phyloP scores from a whole-genome alignment of 164 flowering plant genomes.

The Sextonia rubra region DNA sequence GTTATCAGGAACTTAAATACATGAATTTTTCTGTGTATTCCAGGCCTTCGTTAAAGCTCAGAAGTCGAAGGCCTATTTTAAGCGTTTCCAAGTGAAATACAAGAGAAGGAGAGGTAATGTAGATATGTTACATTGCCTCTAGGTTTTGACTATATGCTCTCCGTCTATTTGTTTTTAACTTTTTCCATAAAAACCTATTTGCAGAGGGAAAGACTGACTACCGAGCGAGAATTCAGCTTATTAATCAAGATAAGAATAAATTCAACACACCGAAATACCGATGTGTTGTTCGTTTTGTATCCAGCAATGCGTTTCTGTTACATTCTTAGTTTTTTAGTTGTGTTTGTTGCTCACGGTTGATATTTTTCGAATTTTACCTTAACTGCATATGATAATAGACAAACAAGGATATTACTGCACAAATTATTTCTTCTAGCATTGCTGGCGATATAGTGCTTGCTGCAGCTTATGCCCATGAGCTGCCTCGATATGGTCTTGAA shows the following conservation, averaged over 20 bases:
- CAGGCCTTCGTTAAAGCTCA: slow-evolving; percentile 52
- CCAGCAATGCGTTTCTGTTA: slow-evolving; percentile 16
- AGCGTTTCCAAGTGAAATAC: slow-evolving; percentile 48
- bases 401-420: slow-evolving; percentile 79
- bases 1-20: no score
- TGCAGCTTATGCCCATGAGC: slow-evolving; percentile 77
- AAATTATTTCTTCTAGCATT: slow-evolving; percentile 71
- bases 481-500: slow-evolving; percentile 81
- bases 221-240: slow-evolving; percentile 74
- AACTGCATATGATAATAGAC: slow-evolving; percentile 37
- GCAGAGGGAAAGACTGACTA: slow-evolving; percentile 92
- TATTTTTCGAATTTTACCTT: slow-evolving; percentile 18
- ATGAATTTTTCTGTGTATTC: background rate
- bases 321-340: background rate
- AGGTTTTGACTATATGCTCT: background rate
- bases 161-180: background rate
- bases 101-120: slow-evolving; percentile 49
- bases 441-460: slow-evolving; percentile 82
- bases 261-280: slow-evolving; percentile 91
- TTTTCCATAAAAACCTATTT: background rate
- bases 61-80: slow-evolving; percentile 42
- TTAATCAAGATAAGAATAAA: slow-evolving; percentile 89
- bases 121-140: background rate
- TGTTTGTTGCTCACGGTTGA: background rate
- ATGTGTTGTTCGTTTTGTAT: slow-evolving; percentile 81